phyloP scores from a whole-genome alignment of 2,329 filamentous ascomycete genomes.

The Dothistroma septosporum region DNA sequence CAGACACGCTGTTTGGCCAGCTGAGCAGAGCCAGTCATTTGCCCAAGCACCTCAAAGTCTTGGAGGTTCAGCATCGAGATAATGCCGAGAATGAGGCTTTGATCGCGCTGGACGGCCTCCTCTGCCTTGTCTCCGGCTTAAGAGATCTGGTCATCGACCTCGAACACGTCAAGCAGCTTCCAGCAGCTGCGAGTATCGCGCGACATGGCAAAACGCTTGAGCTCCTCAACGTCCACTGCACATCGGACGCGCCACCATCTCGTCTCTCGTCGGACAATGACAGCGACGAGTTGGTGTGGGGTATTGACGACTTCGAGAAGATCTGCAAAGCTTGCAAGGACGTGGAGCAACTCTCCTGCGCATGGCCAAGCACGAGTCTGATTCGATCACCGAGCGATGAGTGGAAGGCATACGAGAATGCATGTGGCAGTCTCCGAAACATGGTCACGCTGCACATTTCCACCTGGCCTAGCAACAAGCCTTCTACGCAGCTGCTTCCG shows the following conservation, averaged over 20 bases:
- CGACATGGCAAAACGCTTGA: constrained; percentile 46
- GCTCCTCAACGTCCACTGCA: constrained; percentile 44
- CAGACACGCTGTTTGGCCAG: constrained; percentile 46
- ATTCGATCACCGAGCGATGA: constrained; percentile 40
- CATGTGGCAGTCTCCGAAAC: constrained; percentile 30
- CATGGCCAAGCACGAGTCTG: constrained; percentile 45
- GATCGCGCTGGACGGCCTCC: constrained; percentile 45
- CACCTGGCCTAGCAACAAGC: constrained; percentile 46
- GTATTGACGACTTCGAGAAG: constrained; percentile 42
- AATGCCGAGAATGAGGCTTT: constrained; percentile 47
- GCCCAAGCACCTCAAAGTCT: constrained; percentile 42
- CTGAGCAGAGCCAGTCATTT: constrained; percentile 44
- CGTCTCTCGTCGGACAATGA: constrained; percentile 20
- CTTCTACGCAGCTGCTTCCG: constrained; percentile 38
- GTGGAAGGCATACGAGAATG: constrained; percentile 42
- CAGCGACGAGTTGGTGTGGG: constrained; percentile 45
- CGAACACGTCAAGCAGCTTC: constrained; percentile 40
- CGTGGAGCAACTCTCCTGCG: constrained; percentile 46
- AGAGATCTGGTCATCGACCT: constrained; percentile 44
- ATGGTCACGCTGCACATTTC: constrained; percentile 48
- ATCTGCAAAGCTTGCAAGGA: constrained; percentile 44
- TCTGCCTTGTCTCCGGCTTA: constrained; percentile 46
- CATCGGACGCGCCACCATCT: constrained; percentile 13
- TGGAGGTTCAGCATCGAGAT: constrained; percentile 48
- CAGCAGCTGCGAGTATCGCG: constrained; percentile 41